Evolutionary conservation across 352 stramenopile species (phyloP), one percentile per base, ranked within the genome.

Genomic region (Lagenidium giganteum): DNA sequence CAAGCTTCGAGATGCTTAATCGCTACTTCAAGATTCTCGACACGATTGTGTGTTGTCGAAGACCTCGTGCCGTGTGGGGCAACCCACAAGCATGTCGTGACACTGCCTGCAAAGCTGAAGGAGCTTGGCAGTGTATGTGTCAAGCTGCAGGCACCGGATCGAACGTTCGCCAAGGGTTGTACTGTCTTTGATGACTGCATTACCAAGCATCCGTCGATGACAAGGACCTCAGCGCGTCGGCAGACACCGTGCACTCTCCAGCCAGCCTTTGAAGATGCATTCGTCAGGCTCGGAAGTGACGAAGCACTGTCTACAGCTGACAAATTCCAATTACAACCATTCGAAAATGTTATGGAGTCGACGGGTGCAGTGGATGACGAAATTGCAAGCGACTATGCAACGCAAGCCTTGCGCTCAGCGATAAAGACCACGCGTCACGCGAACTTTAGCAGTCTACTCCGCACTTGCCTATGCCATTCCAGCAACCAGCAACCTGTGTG

Each of bases 51-150:
- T 7, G 47, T 33, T 5, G 54, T 60, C 2, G 50, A 60, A 13
- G 50, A 65, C 1, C n/a, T 44, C 18, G 38, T 57, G 5, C 50
- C 49, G 8, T 46, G 42, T 32, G 41, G 36, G 7, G 30, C 12
- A 5, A 40, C 30, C 4, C 42, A 59, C 26, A 8, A 36, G 5
- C 46, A 52, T 13, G 38, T 56, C 42, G 5, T 40, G 8, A 6
- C 42, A 1, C 33, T 58, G 1, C 32, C 35, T 7, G 31, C 32
- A 3, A 17, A 45, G 16, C 47, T 63, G 3, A 39, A 29, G 26
- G 39, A 57, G 29, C 39, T 57, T 1, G n/a, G 50, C 21, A 56
- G 46, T 24, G 39, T 51, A 1, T 52, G 38, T 34, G 51, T 49
- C n/a, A 55, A 44, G 20, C 34, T 47, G 1, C 52, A 61, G 24